Conservation (phyloP, 2,329 filamentous ascomycete genomes). For the Verticillium nubilum region DNA sequence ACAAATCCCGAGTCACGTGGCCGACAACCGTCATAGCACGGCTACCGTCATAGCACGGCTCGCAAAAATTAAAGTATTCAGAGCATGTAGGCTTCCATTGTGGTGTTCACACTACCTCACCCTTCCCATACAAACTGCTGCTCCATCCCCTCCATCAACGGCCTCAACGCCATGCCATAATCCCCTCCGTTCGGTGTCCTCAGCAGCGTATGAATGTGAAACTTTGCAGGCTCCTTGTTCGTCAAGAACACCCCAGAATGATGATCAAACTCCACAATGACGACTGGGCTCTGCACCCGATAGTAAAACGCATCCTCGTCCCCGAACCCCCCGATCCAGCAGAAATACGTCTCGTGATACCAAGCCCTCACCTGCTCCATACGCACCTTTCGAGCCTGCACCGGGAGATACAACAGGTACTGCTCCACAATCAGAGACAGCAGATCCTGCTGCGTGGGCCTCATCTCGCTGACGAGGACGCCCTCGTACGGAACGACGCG, state of each 20-base stretch:
- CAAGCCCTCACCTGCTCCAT: conserved; percentile 48
- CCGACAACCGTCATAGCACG: no score
- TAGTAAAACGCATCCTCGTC: conserved; percentile 72
- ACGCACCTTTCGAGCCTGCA: conserved; percentile 44
- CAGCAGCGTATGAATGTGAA: conserved; percentile 72
- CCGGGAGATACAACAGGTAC: conserved; percentile 65
- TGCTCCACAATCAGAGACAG: conserved; percentile 56
- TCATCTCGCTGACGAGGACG: conserved; percentile 46
- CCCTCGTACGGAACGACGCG: conserved; percentile 71
- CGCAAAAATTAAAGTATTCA: no score
- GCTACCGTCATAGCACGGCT: no score
- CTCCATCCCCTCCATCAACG: conserved; percentile 26
- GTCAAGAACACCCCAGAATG: conserved; percentile 73
- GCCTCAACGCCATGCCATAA: conserved; percentile 56
- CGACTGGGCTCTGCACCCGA: conserved; percentile 68
- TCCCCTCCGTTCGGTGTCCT: conserved; percentile 71
- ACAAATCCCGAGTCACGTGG: no score
- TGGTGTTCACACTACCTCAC: conserved; percentile 9
- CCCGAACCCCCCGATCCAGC: conserved; percentile 68
- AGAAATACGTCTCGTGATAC: conserved; percentile 70
- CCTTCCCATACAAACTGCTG: conserved; percentile 39
- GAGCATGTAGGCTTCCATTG: no score
- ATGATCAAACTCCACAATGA: conserved; percentile 73
- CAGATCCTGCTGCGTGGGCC: conserved; percentile 40
- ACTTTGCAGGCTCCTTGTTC: conserved; percentile 68